These are phyloP conservation scores for Pecoramyces ruminantium DNA, from an alignment of 192 early-diverging fungal genomes.

Conservation along the genomic window DNA sequence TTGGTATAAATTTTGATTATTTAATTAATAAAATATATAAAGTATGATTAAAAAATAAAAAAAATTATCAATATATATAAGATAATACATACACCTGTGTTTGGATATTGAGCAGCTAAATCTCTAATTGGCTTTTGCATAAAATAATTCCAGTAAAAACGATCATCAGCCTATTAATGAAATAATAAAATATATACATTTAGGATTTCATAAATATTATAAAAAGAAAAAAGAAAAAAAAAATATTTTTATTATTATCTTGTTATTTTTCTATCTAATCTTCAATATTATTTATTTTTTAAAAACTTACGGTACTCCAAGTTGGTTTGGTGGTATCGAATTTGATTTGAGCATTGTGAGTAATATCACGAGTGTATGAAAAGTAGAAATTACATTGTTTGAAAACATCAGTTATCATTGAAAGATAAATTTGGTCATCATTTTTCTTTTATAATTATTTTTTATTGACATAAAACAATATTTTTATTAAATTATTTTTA, in stretches of 20 bases:
- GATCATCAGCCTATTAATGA: conserved; percentile 55
- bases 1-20: not conserved
- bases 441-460: conserved; percentile 17
- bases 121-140: conserved; percentile 53
- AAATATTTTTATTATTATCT: not conserved
- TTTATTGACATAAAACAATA: not conserved
- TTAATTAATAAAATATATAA: conserved; percentile 14
- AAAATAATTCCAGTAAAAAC: conserved; percentile 87
- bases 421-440: conserved; percentile 48
- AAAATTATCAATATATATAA: not conserved
- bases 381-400: conserved; percentile 49
- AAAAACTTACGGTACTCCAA: conserved; percentile 31
- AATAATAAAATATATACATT: not conserved
- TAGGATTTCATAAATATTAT: not conserved
- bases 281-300: too few relatives aligned
- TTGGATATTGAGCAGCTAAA: conserved; percentile 6
- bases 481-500: not conserved
- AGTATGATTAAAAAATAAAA: conserved; percentile 4
- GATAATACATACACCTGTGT: not conserved
- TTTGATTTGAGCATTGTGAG: conserved; percentile 38
- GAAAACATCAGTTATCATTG: conserved; percentile 34
- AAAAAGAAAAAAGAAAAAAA: not conserved
- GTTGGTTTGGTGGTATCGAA: conserved; percentile 11
- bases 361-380: conserved; percentile 75
- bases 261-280: not conserved